phyloP scores from a whole-genome alignment of 345 rosid genomes.

The Raphanus raphanistrum region DNA sequence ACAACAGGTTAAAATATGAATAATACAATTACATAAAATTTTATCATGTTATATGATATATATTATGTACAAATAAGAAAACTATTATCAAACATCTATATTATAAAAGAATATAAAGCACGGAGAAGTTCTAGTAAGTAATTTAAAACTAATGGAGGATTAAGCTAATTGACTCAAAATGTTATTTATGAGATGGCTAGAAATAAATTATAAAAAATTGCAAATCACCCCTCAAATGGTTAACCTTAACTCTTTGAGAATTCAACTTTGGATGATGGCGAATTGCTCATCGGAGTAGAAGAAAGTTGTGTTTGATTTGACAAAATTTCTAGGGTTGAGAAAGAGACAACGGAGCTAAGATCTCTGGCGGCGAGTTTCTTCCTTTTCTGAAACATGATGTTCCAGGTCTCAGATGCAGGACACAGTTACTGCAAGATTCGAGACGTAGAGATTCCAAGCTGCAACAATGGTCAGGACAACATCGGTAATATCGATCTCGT shows the following conservation, averaged over 20 bases:
- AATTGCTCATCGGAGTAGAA: background rate
- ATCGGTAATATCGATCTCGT: conserved; percentile 15
- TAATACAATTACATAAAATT: too few relatives aligned
- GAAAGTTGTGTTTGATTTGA: background rate
- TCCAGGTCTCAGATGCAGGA: conserved; percentile 20
- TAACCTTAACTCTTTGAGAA: background rate
- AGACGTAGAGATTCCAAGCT: conserved; percentile 9
- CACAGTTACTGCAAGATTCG: conserved; percentile 1
- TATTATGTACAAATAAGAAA: too few relatives aligned
- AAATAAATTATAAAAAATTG: background rate
- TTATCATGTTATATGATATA: too few relatives aligned
- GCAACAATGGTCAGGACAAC: conserved; percentile 16
- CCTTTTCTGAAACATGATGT: conserved; percentile 7
- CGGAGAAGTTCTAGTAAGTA: too few relatives aligned
- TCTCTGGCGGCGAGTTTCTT: background rate
- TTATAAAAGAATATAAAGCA: too few relatives aligned
- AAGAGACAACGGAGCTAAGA: background rate
- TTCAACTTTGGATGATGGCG: conserved; percentile 1
- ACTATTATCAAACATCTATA: too few relatives aligned
- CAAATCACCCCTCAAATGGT: background rate
- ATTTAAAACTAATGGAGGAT: too few relatives aligned
- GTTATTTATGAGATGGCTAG: too few relatives aligned
- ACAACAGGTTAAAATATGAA: too few relatives aligned
- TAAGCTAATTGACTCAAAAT: too few relatives aligned
- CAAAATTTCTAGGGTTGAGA: background rate